Percentiles rank a stretch among this genome's conserved stretches.
Evolutionary conservation across 1,284 basidiomycete species (phyloP).

Genomic region (Naganishia liquefaciens): DNA sequence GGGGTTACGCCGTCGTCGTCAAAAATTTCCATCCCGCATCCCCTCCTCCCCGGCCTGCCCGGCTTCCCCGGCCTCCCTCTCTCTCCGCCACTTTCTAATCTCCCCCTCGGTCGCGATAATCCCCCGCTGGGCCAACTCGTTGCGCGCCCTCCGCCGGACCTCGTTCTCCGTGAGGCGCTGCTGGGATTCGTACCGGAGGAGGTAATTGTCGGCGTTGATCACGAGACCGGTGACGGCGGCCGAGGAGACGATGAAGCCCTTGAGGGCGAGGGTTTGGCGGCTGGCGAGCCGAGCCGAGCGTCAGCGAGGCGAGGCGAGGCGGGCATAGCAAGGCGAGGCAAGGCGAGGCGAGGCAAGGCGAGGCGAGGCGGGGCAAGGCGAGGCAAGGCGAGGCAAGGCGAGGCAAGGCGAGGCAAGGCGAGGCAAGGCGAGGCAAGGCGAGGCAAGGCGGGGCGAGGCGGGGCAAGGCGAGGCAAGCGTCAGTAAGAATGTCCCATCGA

Average conservation of each 20-base stretch:
- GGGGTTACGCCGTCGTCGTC: too few relatives aligned
- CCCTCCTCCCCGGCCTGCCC: slow-evolving; percentile 12
- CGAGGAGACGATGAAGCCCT: slow-evolving; percentile 63
- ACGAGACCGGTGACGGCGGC: slow-evolving; percentile 69
- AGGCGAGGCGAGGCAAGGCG: neutral
- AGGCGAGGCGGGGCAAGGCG: too few relatives aligned
- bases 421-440: slow-evolving; percentile 17
- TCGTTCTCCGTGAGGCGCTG: slow-evolving; percentile 67
- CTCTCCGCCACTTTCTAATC: slow-evolving; percentile 73
- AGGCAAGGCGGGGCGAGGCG: neutral
- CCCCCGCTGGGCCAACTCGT: slow-evolving; percentile 71
- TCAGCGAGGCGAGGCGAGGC: slow-evolving; percentile 21
- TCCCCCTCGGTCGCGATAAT: slow-evolving; percentile 78
- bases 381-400: too few relatives aligned
- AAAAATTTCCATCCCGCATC: too few relatives aligned
- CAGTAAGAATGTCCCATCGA: neutral
- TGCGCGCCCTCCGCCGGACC: slow-evolving; percentile 69
- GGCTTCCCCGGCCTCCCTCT: slow-evolving; percentile 49
- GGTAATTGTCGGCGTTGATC: slow-evolving; percentile 71
- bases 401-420: too few relatives aligned
- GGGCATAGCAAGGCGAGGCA: neutral
- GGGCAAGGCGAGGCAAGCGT: neutral
- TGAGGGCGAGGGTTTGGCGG: slow-evolving; percentile 76
- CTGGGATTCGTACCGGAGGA: slow-evolving; percentile 68
- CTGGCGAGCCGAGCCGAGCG: slow-evolving; percentile 51